These are phyloP conservation scores for Scleroderma bovista DNA, from an alignment of 768 basidiomycete species.

Conservation along the genomic window DNA sequence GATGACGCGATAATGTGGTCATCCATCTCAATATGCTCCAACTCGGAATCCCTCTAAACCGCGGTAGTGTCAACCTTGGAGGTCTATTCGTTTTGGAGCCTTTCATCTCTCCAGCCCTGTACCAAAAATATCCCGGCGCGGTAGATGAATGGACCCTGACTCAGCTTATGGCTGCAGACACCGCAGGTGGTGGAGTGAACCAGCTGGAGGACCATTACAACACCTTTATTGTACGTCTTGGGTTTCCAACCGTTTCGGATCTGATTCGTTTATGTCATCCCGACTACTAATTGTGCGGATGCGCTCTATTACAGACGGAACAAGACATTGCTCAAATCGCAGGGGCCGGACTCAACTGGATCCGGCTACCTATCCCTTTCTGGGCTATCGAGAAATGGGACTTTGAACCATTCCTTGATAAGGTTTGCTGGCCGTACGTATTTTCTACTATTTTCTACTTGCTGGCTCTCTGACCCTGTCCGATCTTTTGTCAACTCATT, in stretches of 20 bases:
- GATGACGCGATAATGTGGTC: background rate
- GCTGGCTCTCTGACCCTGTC: background rate
- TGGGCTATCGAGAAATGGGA: constrained; percentile 80
- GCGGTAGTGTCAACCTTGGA: constrained; percentile 58
- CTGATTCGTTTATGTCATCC: background rate
- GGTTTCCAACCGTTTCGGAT: too few species aligned
- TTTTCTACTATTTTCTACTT: constrained; percentile 4
- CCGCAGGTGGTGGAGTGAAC: constrained; percentile 53
- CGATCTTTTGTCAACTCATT: background rate
- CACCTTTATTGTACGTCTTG: constrained; percentile 75
- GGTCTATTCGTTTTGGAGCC: constrained; percentile 78
- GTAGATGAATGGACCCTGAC: constrained; percentile 69
- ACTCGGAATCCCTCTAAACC: background rate
- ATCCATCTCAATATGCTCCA: background rate
- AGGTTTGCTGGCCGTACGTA: constrained; percentile 67
- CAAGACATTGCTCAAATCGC: constrained; percentile 88
- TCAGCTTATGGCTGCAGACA: constrained; percentile 58
- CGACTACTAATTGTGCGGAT: background rate
- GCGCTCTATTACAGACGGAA: constrained; percentile 54
- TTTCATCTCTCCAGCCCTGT: constrained; percentile 63
- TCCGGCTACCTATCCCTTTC: constrained; percentile 75
- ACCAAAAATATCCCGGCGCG: constrained; percentile 50
- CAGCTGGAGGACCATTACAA: constrained; percentile 74
- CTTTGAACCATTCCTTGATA: constrained; percentile 71
- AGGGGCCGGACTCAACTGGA: constrained; percentile 80